Evolutionary conservation across 768 basidiomycete genomes (phyloP), one percentile per base, ranked within the genome.

Genomic region (Lactarius psammicola): DNA sequence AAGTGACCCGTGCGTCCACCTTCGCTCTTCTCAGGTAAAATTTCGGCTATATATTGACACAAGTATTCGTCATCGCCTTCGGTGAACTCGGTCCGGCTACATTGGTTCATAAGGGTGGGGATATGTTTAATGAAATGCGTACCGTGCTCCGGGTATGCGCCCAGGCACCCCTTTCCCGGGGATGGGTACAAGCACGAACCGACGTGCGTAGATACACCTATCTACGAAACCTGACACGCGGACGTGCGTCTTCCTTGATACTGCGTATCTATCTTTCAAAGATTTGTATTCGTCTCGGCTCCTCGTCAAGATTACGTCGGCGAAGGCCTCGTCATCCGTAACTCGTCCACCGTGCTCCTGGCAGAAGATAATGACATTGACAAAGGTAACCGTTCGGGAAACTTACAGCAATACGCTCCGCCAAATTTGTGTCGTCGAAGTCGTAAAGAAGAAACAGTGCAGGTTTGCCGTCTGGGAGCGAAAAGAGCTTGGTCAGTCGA

Each of bases 191-290:
- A 64, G 59, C 26, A 56, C 44, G 33, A 69, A 64, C 44, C 60
- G 59, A 31, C 51, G 23, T 8, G 62, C n/a, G 6, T 56, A 11
- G 30, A 69, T 46, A 38, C 66, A 69, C 26, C 62, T 49, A 54
- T 64, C 68, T 7, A 69, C 57, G 26, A 68, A 69, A 11, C 68
- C 68, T 2, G 68, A 69, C 56, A 69, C 26, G 51, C 53, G 68
- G 20, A 68, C 66, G 23, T 67, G 46, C 17, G 62, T 62, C 54
- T 68, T 68, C 33, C 28, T 60, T 26, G 62, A 68, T n/a, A 58
- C 20, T 4, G 62, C 66, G 7, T 64, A 69, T 56, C 53, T 59
- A 28, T 63, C 66, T 42, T 67, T 68, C 38, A 68, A 57, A 0
- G 13, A 38, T n/a, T 42, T 55, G 56, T 60, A 67, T 56, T 51